Evolutionary conservation across 2,329 filamentous ascomycete genomes (phyloP).

Genomic region (Ceratocystis eucalypticola): DNA sequence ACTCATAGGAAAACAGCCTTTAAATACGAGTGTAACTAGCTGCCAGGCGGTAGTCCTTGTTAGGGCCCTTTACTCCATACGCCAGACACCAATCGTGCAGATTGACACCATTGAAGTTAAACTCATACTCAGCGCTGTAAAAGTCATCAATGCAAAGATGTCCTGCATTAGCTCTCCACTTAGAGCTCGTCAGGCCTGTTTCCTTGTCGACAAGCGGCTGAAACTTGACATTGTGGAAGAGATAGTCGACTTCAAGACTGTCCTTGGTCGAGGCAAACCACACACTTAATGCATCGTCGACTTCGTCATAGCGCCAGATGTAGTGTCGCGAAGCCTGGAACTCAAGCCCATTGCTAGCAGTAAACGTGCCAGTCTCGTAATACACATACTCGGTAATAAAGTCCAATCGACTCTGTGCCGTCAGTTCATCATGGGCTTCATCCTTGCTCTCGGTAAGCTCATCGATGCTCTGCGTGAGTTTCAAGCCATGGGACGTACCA

Average conservation of each 20-base stretch:
- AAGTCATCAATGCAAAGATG: constrained; percentile 60
- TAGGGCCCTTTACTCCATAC: constrained; percentile 56
- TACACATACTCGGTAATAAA: constrained; percentile 49
- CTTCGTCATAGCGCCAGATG: constrained; percentile 56
- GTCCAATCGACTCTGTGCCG: constrained; percentile 23
- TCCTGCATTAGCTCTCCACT: constrained; percentile 51
- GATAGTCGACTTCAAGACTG: constrained; percentile 48
- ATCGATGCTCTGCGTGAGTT: neutral
- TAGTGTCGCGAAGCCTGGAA: constrained; percentile 54
- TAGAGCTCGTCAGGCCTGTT: constrained; percentile 22
- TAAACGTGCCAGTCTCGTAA: constrained; percentile 53
- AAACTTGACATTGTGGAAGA: constrained; percentile 65
- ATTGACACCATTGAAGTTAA: constrained; percentile 45
- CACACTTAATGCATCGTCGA: constrained; percentile 46
- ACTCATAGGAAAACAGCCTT: neutral
- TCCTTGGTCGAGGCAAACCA: constrained; percentile 62
- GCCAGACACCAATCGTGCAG: constrained; percentile 45
- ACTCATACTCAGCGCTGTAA: constrained; percentile 57
- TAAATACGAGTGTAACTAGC: constrained; percentile 36
- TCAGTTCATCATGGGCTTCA: constrained; percentile 22
- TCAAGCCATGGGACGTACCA: constrained; percentile 12
- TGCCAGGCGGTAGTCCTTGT: constrained; percentile 56
- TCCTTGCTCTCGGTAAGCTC: neutral
- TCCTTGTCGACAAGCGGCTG: constrained; percentile 26
- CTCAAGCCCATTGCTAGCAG: constrained; percentile 38